Conservation (phyloP, 495 filamentous ascomycete genomes). For the Neurospora sp. region DNA sequence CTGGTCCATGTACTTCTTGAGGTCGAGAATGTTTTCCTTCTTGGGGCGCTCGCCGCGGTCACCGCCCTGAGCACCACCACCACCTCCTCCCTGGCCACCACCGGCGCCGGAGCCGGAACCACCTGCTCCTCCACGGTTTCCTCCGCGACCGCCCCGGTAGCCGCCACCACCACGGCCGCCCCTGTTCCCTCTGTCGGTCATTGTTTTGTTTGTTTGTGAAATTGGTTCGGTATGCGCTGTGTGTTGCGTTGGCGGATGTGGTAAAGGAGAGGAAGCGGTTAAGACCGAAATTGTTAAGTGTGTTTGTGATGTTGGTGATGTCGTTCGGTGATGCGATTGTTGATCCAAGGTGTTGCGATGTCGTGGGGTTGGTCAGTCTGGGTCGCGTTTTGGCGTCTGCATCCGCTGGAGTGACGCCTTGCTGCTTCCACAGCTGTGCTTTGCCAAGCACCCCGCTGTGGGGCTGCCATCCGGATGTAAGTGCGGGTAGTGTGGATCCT, state of each 20-base stretch:
- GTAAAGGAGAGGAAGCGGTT: neutral
- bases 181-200: slow-evolving; percentile 51
- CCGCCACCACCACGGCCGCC: slow-evolving; percentile 35
- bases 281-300: neutral
- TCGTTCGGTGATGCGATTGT: neutral
- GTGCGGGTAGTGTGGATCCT: neutral
- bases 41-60: slow-evolving; percentile 59
- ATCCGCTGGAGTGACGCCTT: neutral
- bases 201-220: slow-evolving; percentile 12
- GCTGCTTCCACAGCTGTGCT: neutral
- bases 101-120: slow-evolving; percentile 28
- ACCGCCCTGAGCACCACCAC: slow-evolving; percentile 20
- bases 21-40: slow-evolving; percentile 95
- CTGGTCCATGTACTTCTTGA: slow-evolving; percentile 95
- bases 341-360: neutral
- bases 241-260: neutral
- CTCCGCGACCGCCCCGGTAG: slow-evolving; percentile 37
- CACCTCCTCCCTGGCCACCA: slow-evolving; percentile 15
- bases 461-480: neutral
- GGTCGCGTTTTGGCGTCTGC: neutral
- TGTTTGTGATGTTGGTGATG: neutral
- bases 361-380: neutral
- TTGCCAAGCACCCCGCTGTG: neutral
- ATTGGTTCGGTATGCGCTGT: neutral
- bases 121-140: slow-evolving; percentile 27